phyloP scores from a whole-genome alignment of 495 filamentous ascomycete genomes.

The Aspergillus heteromorphus region DNA sequence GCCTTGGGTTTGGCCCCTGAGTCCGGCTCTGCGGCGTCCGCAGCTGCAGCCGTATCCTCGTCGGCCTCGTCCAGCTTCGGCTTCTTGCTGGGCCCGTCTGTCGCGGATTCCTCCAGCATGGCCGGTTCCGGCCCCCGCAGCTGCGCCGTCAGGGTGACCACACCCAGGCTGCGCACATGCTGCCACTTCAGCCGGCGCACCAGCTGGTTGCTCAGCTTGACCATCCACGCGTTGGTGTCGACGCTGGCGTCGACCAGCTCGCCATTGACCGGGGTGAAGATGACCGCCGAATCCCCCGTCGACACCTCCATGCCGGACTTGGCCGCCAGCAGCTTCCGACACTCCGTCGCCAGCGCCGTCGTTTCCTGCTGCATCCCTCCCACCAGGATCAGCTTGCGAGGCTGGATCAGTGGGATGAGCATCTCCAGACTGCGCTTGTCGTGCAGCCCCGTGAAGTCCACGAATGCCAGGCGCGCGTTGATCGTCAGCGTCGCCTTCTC shows the following conservation, averaged over 20 bases:
- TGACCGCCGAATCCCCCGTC: conserved; percentile 46
- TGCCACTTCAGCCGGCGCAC: conserved; percentile 89
- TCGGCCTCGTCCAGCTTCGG: conserved; percentile 54
- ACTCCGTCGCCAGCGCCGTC: conserved; percentile 68
- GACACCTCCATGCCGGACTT: conserved; percentile 39
- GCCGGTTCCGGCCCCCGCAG: conserved; percentile 35
- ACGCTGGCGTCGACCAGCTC: conserved; percentile 80
- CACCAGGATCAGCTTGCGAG: conserved; percentile 85
- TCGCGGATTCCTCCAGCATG: conserved; percentile 27
- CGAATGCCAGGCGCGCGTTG: conserved; percentile 70
- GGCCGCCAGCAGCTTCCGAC: conserved; percentile 63
- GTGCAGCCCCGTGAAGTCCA: conserved; percentile 89
- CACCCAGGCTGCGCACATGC: conserved; percentile 79
- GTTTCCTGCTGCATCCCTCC: conserved; percentile 77
- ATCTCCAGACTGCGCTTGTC: conserved; percentile 89
- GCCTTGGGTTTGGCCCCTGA: conserved; percentile 11
- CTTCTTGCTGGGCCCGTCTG: conserved; percentile 58
- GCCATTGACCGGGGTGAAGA: conserved; percentile 75
- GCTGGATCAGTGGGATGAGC: conserved; percentile 90
- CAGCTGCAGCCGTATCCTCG: conserved; percentile 2
- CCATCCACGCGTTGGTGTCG: conserved; percentile 95
- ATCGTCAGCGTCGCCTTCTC: conserved; percentile 55
- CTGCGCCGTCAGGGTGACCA: conserved; percentile 78
- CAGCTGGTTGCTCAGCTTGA: conserved; percentile 78
- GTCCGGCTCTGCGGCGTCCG: conserved; percentile 21